phyloP scores from a whole-genome alignment of 2,329 filamentous ascomycete genomes.

The Metarhizium rileyi region DNA sequence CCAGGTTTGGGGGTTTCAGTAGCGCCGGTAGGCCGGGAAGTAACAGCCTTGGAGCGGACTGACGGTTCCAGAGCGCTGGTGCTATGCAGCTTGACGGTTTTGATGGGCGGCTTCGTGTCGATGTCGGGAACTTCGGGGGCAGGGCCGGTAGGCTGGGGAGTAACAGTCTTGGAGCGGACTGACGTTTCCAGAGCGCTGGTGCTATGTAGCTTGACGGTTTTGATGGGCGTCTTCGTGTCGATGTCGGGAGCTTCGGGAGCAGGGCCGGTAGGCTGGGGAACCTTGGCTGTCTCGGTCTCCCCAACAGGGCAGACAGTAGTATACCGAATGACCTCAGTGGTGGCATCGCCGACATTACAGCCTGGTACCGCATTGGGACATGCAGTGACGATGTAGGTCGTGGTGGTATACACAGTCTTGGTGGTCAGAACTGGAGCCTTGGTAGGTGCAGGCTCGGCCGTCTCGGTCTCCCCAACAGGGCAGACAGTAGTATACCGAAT shows the following conservation, averaged over 20 bases:
- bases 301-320: slow-evolving; percentile 2
- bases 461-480: slow-evolving; percentile 16
- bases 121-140: background rate
- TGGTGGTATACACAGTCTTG: slow-evolving; percentile 22
- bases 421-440: slow-evolving; percentile 3
- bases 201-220: slow-evolving; percentile 1
- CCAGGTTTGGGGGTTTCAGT: background rate
- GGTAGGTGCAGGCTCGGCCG: slow-evolving; percentile 8
- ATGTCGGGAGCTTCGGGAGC: background rate
- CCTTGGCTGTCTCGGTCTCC: slow-evolving; percentile 3
- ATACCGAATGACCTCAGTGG: slow-evolving; percentile 6
- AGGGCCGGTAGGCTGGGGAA: background rate
- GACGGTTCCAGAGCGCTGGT: slow-evolving; percentile 9
- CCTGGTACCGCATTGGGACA: slow-evolving; percentile 33
- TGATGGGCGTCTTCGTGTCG: slow-evolving; percentile 5
- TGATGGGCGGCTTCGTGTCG: slow-evolving; percentile 4
- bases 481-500: slow-evolving; percentile 29
- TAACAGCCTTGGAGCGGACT: slow-evolving; percentile 12
- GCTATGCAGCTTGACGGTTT: slow-evolving; percentile 1
- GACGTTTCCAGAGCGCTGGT: slow-evolving; percentile 9
- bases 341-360: slow-evolving; percentile 18
- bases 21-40: slow-evolving; percentile 12
- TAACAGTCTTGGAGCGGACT: slow-evolving; percentile 12
- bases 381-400: slow-evolving; percentile 38
- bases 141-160: slow-evolving; percentile 12